Conservation (phyloP, 768 basidiomycete genomes). For the Polyporus arcularius region DNA sequence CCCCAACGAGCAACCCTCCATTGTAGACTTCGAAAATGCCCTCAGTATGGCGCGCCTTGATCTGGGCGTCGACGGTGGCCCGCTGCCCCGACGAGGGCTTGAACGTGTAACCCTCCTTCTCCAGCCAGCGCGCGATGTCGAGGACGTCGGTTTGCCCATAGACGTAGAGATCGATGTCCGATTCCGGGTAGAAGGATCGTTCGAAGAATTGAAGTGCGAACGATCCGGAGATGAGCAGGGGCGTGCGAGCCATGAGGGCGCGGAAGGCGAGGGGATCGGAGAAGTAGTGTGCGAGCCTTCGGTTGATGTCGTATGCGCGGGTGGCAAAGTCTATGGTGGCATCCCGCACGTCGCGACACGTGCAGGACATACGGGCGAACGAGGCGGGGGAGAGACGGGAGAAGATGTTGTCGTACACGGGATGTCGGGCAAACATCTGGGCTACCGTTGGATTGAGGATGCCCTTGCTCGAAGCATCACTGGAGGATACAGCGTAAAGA, state of each 20-base stretch:
- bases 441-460: not conserved
- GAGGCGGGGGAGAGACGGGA: slow-evolving; percentile 3
- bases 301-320: slow-evolving; percentile 38
- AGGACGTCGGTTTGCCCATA: slow-evolving; percentile 28
- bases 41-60: not conserved
- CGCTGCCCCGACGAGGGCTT: slow-evolving; percentile 24
- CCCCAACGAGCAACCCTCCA: no score
- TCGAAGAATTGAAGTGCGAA: slow-evolving; percentile 55
- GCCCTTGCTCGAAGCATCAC: no score
- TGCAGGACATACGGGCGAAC: slow-evolving; percentile 10
- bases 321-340: slow-evolving; percentile 24
- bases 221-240: slow-evolving; percentile 54
- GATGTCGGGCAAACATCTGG: not conserved
- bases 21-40: no score
- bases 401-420: slow-evolving; percentile 16
- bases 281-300: slow-evolving; percentile 40
- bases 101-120: slow-evolving; percentile 34
- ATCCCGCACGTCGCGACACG: slow-evolving; percentile 20
- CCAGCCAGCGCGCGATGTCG: slow-evolving; percentile 38
- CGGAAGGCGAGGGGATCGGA: slow-evolving; percentile 40
- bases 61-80: not conserved
- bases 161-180: slow-evolving; percentile 56
- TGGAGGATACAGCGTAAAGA: no score
- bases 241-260: slow-evolving; percentile 43
- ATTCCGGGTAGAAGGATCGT: slow-evolving; percentile 40